These are phyloP conservation scores for Microsporum audouinii DNA, from an alignment of 2,329 filamentous ascomycete genomes.

Conservation along the genomic window DNA sequence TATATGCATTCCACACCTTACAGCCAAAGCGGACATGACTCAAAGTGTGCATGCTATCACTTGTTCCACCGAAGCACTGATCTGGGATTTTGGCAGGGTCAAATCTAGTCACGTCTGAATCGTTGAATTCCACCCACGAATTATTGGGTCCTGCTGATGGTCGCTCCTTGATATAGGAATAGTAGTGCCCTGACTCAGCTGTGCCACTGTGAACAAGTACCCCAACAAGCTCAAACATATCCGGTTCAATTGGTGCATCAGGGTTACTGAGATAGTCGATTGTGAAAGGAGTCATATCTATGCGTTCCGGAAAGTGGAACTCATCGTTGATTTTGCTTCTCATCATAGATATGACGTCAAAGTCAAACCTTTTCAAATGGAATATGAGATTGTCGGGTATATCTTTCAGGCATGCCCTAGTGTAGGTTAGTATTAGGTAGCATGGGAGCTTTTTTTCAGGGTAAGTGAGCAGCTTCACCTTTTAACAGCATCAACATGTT, in stretches of 20 bases:
- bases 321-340: slow-evolving; percentile 91
- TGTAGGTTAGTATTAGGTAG: slow-evolving; percentile 13
- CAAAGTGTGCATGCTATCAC: slow-evolving; percentile 42
- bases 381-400: slow-evolving; percentile 91
- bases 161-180: slow-evolving; percentile 82
- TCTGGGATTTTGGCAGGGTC: slow-evolving; percentile 61
- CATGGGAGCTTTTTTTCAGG: not conserved
- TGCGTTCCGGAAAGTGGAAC: slow-evolving; percentile 71
- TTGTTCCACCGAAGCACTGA: slow-evolving; percentile 67
- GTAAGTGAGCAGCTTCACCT: slow-evolving; percentile 38
- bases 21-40: slow-evolving; percentile 39
- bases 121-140: slow-evolving; percentile 87
- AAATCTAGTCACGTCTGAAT: slow-evolving; percentile 68
- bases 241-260: slow-evolving; percentile 45
- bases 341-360: slow-evolving; percentile 52
- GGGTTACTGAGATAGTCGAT: slow-evolving; percentile 67
- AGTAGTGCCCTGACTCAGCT: slow-evolving; percentile 91
- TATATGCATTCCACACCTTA: slow-evolving; percentile 80
- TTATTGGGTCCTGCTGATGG: slow-evolving; percentile 40
- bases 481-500: slow-evolving; percentile 86
- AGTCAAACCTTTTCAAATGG: slow-evolving; percentile 59
- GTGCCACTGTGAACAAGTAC: slow-evolving; percentile 87
- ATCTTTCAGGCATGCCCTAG: slow-evolving; percentile 75
- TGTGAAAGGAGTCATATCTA: slow-evolving; percentile 84
- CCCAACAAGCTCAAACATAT: slow-evolving; percentile 88